Evolutionary conservation across 495 filamentous ascomycete species (phyloP).

Genomic region (Aspergillus kassunensis): DNA sequence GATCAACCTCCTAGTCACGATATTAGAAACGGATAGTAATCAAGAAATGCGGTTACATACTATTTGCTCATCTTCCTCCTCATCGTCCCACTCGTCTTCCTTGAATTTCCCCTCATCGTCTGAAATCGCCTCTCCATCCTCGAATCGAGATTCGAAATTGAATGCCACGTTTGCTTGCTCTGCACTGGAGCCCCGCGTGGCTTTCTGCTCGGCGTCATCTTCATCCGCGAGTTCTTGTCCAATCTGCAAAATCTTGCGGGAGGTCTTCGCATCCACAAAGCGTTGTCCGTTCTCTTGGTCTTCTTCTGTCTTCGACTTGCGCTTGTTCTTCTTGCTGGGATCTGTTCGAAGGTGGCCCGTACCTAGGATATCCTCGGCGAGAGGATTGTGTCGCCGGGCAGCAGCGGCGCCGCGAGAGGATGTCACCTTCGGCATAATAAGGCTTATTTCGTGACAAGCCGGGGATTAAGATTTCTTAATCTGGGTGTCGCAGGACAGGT

Average conservation of each 20-base stretch:
- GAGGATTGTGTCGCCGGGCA: conserved; percentile 61
- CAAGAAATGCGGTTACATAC: conserved; percentile 30
- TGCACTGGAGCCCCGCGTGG: conserved; percentile 20
- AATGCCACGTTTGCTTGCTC: conserved; percentile 57
- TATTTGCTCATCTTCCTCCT: conserved; percentile 72
- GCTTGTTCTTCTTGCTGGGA: conserved; percentile 53
- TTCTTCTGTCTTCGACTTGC: conserved; percentile 48
- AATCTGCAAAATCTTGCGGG: conserved; percentile 81
- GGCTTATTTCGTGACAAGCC: background rate
- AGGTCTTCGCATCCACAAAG: conserved; percentile 81
- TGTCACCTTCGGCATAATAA: conserved; percentile 43
- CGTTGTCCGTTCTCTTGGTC: conserved; percentile 59
- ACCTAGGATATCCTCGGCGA: conserved; percentile 67
- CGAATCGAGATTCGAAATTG: conserved; percentile 58
- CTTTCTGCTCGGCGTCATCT: conserved; percentile 51
- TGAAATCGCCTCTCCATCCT: conserved; percentile 46
- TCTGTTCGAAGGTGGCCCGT: conserved; percentile 57
- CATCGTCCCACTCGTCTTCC: conserved; percentile 55
- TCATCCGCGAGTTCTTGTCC: conserved; percentile 80
- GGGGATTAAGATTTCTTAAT: background rate
- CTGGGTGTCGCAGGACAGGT: background rate
- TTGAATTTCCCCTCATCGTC: conserved; percentile 56
- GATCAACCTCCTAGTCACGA: conserved; percentile 67
- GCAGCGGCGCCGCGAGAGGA: conserved; percentile 37
- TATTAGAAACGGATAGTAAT: background rate